Percentiles rank a stretch among this genome's conserved stretches.
phyloP scores from a whole-genome alignment of 83 land plant species.

The Picea mariana region DNA sequence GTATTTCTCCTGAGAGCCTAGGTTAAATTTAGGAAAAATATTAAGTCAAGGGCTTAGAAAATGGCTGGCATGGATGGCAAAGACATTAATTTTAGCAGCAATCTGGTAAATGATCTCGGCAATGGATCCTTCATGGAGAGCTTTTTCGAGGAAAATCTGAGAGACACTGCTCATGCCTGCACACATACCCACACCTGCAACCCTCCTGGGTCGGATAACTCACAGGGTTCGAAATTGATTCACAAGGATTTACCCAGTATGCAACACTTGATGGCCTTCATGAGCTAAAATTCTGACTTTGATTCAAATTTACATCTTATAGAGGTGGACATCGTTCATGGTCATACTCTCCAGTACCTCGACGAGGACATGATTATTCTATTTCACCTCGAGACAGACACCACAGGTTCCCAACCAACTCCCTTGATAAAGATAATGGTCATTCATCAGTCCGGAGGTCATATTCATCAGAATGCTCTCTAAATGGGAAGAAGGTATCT shows the following conservation, averaged over 20 bases:
- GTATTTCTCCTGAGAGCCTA: too few species aligned
- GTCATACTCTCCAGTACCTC: constrained; percentile 5
- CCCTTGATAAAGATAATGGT: background rate
- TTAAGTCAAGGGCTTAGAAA: background rate
- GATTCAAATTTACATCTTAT: too few species aligned
- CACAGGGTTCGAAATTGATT: too few species aligned
- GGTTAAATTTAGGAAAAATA: background rate
- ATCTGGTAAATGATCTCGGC: constrained; percentile 29
- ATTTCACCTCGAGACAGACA: constrained; percentile 3
- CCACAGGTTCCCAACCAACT: background rate
- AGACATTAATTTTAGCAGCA: constrained; percentile 54
- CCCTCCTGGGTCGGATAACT: constrained; percentile 80
- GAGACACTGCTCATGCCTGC: constrained; percentile 62
- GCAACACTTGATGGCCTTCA: too few species aligned
- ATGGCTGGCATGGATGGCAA: constrained; percentile 66
- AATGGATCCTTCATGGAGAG: constrained; percentile 51
- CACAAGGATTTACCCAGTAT: too few species aligned
- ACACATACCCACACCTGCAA: constrained; percentile 95
- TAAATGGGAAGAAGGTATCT: constrained; percentile 7
- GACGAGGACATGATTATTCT: constrained; percentile 7
- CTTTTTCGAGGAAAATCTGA: constrained; percentile 63
- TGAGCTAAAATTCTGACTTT: too few species aligned
- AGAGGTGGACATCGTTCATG: too few species aligned
- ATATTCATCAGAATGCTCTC: constrained; percentile 6
- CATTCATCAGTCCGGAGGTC: constrained; percentile 6